Evolutionary conservation across 176 grass and related monocot genomes (phyloP), one percentile per base, ranked within the genome.

Genomic region (Carex cristatella): DNA sequence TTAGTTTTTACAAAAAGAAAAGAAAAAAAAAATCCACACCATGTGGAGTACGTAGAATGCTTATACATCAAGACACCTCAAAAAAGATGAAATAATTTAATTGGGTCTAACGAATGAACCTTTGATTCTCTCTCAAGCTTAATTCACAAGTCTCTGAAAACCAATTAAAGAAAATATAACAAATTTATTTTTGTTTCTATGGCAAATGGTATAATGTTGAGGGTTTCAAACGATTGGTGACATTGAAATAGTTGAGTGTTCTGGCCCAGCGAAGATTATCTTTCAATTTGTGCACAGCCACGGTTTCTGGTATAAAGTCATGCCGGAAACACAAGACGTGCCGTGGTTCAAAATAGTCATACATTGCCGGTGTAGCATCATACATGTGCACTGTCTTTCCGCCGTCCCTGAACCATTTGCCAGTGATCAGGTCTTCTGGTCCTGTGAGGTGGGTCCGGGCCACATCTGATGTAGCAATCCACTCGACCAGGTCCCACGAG

Each of bases 231-330:
- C 54, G 65, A 48, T 67, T 40, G 0, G 90, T 94, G 19, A 84
- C 90, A 3, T 94, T 92, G 84, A 94, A 94, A 87, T 84, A 94
- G 13, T 48, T 78, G 0, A 92, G 83, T 32, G 79, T 87, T 40
- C 76, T 76, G 8, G 73, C 81, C 86, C 92, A 90, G 69, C 65
- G 49, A 31, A 82, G 71, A 2, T 74, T 49, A 32, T 81, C 44
- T 84, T 92, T 94, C 70, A 92, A 84, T 73, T 80, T 87, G 86
- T 94, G 90, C 81, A 92, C 86, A 28, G 80, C 84, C 6, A 92
- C 76, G 10, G 90, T 84, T 10, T 88, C 93, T 33, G 81, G 73
- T 18, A 42, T 44, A 59, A 90, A 81, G 67, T 86, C 84, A 51
- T 94, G 90, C 33, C 84, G 85, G 86, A 46, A 94, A 75, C 90